A percentile compares a stretch with the other conserved stretches of the same genome.
Conservation (phyloP, 2,329 filamentous ascomycete genomes). For the Leptographium wingfieldii region DNA sequence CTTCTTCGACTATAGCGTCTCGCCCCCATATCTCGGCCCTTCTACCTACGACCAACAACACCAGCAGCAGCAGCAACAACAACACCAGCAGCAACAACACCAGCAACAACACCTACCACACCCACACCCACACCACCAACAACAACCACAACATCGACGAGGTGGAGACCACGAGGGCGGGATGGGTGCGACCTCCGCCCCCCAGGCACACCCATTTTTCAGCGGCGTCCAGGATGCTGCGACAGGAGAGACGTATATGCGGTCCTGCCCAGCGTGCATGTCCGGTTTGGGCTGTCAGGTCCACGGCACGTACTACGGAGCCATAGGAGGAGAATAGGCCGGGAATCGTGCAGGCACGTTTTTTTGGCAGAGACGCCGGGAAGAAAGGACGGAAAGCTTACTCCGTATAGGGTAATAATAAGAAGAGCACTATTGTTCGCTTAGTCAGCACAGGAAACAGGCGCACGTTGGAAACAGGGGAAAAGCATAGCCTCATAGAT, state of each 20-base stretch:
- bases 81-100: not conserved
- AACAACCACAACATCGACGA: not conserved
- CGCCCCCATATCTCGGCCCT: slow-evolving; percentile 7
- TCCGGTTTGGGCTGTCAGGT: slow-evolving; percentile 11
- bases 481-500: not conserved
- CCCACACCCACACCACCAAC: not conserved
- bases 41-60: not conserved
- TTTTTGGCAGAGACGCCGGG: not conserved
- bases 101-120: not conserved
- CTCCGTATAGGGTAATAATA: not conserved
- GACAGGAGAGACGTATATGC: not conserved
- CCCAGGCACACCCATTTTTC: not conserved
- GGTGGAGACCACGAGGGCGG: not conserved
- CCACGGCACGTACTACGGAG: slow-evolving; percentile 9
- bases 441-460: not conserved
- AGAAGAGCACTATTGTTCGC: not conserved
- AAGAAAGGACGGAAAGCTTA: not conserved
- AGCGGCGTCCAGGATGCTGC: not conserved
- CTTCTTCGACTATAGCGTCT: slow-evolving; percentile 12
- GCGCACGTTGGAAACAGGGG: not conserved
- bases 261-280: slow-evolving; percentile 7
- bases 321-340: not conserved
- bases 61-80: not conserved
- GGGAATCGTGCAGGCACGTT: not conserved
- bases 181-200: not conserved